Conservation (phyloP, 2,329 filamentous ascomycete genomes). For the Bipolaris victoriae region DNA sequence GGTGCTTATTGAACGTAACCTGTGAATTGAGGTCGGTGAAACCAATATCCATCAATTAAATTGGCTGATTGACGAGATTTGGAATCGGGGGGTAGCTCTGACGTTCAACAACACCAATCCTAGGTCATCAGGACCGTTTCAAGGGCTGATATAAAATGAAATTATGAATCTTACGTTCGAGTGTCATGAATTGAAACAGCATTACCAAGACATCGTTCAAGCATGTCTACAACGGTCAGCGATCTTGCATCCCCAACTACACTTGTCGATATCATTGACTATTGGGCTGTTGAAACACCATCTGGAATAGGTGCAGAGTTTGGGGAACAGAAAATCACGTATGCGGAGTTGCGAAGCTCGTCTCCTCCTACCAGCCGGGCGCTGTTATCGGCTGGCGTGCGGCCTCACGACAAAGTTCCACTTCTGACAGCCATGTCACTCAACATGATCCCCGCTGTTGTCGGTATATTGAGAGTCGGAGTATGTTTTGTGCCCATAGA, state of each 20-base stretch:
- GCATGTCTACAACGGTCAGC: too few relatives aligned
- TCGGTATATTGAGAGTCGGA: conserved; percentile 19
- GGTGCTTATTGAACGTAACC: too few relatives aligned
- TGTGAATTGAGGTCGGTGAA: too few relatives aligned
- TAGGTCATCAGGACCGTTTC: too few relatives aligned
- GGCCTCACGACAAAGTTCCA: conserved; percentile 6
- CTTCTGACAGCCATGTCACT: conserved; percentile 18
- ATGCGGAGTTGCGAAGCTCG: not conserved
- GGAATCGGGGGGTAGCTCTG: too few relatives aligned
- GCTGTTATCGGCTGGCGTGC: not conserved
- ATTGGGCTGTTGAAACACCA: not conserved
- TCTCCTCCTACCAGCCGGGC: not conserved
- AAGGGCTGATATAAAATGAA: too few relatives aligned
- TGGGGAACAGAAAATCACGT: not conserved
- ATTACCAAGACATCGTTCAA: too few relatives aligned
- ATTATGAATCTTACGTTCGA: not conserved
- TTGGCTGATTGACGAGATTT: too few relatives aligned
- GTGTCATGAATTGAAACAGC: too few relatives aligned
- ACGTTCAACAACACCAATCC: too few relatives aligned
- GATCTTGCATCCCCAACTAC: too few relatives aligned
- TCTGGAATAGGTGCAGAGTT: not conserved
- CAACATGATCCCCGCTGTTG: conserved; percentile 17
- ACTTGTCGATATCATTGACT: not conserved
- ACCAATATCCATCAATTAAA: too few relatives aligned
- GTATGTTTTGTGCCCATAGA: conserved; percentile 20